Base-by-base conservation (phyloP, 257 asterid genomes). In the Coffea eugenioides region DNA sequence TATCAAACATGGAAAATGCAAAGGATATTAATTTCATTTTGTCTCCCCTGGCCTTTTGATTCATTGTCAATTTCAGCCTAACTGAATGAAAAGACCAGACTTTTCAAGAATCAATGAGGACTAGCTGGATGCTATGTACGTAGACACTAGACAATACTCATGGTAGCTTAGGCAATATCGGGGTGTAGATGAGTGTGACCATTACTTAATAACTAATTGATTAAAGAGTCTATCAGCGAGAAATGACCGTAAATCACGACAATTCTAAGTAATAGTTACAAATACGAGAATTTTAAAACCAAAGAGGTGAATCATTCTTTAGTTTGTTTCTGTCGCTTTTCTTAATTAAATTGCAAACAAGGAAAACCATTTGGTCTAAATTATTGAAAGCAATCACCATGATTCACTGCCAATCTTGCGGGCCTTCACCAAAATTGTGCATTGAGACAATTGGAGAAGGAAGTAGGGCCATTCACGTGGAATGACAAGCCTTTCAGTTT, bases 401-500 rank as follows among this genome's bases (percentile, higher is more conserved):
- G 88, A 85, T 82, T 82, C 82, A 85, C 69, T 83, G 77, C 76
- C 86, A 86, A 83, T 86, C 56, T 75, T 76, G 48, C 87, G 91
- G 91, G 83, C 82, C 84, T 61, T 46, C 69, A 82, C 74, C 36
- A 39, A 45, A 71, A 71, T 79, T 81, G 79, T 76, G 83, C 87
- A 82, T 73, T 74, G 51, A 79, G 89, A 79, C 88, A 83, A 89
- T 78, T 77, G 85, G 86, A 66, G 82, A 78, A 84, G 84, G 80
- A 77, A 7, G 87, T 87, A 69, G 94, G 87, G 68, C 88, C 86
- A 39, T 77, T 86, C 94, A 90, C 94, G 90, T 88, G 94, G 84
- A 85, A 79, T 85, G 69, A 81, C 86, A 85, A 73, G 79, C 85
- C 85, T 80, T 85, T 79, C 75, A 76, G 73, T 85, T 74, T 70